Evolutionary conservation across 257 asterid species (phyloP), one percentile per base, ranked within the genome.

Genomic region (Striga asiatica): DNA sequence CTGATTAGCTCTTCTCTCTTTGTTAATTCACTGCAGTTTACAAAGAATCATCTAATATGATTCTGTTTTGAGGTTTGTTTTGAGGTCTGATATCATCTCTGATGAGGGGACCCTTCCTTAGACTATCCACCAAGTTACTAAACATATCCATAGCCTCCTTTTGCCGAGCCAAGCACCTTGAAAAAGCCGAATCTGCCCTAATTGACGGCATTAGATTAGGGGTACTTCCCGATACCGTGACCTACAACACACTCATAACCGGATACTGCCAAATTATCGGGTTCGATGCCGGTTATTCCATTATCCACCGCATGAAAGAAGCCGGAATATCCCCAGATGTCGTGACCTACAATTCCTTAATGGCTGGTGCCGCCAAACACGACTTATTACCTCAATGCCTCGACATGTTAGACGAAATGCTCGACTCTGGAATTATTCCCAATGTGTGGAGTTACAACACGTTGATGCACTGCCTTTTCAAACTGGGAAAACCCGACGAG

Each of bases 381-480:
- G 58, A 71, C 28, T 75, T 69, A 1, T 34, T 81, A 43, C 42
- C 81, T 46, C 61, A 39, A 27, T 84, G 89, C 58, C 63, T 78
- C 34, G 80, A 70, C 69, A 66, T 91, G 81, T 71, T 91, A 20
- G 78, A 80, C 2, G 94, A 80, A 74, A 91, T 87, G 98, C 70
- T 74, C 31, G 70, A 58, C 4, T 54, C 42, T 50, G 84, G 81
- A 28, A 68, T 91, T 60, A 8, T 18, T 58, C 98, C 98, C 9
- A 87, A 87, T 57, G 57, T 80, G 37, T 81, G 95, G 94, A 87
- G 88, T 69, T 91, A 91, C 45, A 87, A 91, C 66, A 91, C 78
- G 8, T 66, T 91, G 75, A 87, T 91, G 87, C 84, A 87, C 66
- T 81, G 95, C 56, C 60, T 64, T 57, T 84, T 80, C 70, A 78